phyloP scores from a whole-genome alignment of 1,139 yeast genomes.

The Sugiyamaella sp. region DNA sequence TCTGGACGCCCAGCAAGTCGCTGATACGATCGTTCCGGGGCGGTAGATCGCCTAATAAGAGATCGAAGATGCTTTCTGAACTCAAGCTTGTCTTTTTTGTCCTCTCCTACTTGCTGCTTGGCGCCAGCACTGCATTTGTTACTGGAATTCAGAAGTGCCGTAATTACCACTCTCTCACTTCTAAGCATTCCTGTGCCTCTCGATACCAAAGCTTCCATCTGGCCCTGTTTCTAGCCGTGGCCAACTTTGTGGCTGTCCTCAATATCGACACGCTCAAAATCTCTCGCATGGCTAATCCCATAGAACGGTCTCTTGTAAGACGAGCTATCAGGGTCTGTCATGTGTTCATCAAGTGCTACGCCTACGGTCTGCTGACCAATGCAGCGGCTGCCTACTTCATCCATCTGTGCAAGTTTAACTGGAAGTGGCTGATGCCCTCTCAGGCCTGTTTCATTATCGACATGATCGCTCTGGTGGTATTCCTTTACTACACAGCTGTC shows the following conservation, averaged over 20 bases:
- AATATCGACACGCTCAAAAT: conserved; percentile 9
- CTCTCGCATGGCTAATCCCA: not conserved
- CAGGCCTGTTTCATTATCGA: conserved; percentile 18
- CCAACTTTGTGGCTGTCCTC: conserved; percentile 17
- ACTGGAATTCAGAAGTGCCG: conserved; percentile 22
- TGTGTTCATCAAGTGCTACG: conserved; percentile 9
- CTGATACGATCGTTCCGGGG: conserved; percentile 11
- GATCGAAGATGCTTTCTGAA: conserved; percentile 14
- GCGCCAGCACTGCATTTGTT: conserved; percentile 18
- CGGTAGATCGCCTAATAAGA: not conserved
- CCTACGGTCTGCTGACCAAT: conserved; percentile 9
- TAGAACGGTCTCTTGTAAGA: conserved; percentile 6
- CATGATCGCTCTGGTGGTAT: conserved; percentile 11
- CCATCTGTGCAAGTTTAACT: conserved; percentile 16
- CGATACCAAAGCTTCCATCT: conserved; percentile 18
- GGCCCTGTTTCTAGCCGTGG: conserved; percentile 16
- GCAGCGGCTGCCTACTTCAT: conserved; percentile 6
- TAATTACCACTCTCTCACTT: conserved; percentile 12
- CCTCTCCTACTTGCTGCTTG: conserved; percentile 18
- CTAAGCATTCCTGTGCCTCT: conserved; percentile 16
- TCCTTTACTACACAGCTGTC: conserved; percentile 17
- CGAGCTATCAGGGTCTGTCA: conserved; percentile 2
- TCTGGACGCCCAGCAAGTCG: conserved; percentile 13
- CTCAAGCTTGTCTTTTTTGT: conserved; percentile 17
- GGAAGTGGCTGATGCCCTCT: conserved; percentile 15